These are phyloP conservation scores for Tetraselmis striata DNA, from an alignment of 139 green algal genomes.

Conservation along the genomic window DNA sequence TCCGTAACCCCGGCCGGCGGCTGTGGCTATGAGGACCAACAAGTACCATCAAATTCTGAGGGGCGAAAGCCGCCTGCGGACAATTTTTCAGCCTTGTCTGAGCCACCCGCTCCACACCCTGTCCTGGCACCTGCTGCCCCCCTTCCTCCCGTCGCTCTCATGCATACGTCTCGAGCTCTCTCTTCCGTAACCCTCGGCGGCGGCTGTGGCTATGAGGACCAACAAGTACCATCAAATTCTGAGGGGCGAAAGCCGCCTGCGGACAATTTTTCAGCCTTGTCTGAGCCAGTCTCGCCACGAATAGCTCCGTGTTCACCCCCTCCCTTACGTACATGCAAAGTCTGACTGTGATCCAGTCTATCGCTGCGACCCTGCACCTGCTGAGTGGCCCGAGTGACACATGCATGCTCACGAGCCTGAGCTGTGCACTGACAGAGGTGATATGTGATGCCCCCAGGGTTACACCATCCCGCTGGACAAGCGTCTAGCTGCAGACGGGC, in stretches of 20 bases:
- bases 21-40: neutral
- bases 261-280: neutral
- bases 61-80: neutral
- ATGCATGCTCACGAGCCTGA: too few relatives aligned
- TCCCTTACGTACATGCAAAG: too few relatives aligned
- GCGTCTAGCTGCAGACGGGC: constrained; percentile 91
- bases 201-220: neutral
- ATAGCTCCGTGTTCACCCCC: too few relatives aligned
- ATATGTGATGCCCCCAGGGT: constrained; percentile 53
- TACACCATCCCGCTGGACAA: constrained; percentile 99
- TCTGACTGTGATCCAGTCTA: too few relatives aligned
- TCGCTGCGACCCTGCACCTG: too few relatives aligned
- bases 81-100: neutral
- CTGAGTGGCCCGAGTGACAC: too few relatives aligned
- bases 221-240: neutral
- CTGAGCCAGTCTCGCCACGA: too few relatives aligned
- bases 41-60: neutral
- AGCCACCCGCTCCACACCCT: neutral
- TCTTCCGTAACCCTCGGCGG: neutral
- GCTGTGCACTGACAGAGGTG: too few relatives aligned
- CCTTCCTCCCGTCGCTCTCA: too few relatives aligned
- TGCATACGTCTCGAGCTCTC: neutral
- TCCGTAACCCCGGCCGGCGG: too few relatives aligned
- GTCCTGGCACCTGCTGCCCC: too few relatives aligned
- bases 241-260: neutral